phyloP scores from a whole-genome alignment of 2,329 filamentous ascomycete genomes.

The Cladosporium phlei region DNA sequence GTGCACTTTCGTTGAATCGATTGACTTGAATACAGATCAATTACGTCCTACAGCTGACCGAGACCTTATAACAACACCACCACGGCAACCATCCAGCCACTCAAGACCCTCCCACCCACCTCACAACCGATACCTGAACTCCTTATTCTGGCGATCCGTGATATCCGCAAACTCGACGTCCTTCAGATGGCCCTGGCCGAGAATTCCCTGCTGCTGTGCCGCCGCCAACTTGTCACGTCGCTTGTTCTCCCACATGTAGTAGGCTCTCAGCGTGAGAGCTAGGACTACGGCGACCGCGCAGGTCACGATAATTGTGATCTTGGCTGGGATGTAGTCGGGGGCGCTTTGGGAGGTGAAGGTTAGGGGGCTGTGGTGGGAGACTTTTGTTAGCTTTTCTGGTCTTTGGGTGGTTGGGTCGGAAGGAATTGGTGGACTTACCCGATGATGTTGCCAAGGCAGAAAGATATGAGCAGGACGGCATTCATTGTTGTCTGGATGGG shows the following conservation, averaged over 20 bases:
- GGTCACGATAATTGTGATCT: slow-evolving; percentile 38
- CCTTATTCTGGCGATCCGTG: slow-evolving; percentile 29
- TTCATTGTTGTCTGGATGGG: slow-evolving; percentile 43
- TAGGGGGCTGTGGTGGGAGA: too few relatives aligned
- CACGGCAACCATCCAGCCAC: too few relatives aligned
- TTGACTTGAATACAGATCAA: too few relatives aligned
- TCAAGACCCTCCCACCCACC: too few relatives aligned
- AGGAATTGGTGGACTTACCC: too few relatives aligned
- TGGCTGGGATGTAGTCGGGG: slow-evolving; percentile 40
- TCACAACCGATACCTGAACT: slow-evolving; percentile 22
- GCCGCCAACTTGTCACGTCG: slow-evolving; percentile 24
- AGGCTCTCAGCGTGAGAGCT: slow-evolving; percentile 45
- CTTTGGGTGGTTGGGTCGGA: neutral
- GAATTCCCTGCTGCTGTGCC: slow-evolving; percentile 18
- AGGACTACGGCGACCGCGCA: slow-evolving; percentile 33
- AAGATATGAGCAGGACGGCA: slow-evolving; percentile 22
- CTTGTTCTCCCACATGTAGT: slow-evolving; percentile 47
- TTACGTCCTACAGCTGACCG: too few relatives aligned
- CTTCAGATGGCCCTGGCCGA: neutral
- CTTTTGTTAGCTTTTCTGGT: neutral
- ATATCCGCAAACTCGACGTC: slow-evolving; percentile 24
- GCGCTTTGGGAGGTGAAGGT: slow-evolving; percentile 36
- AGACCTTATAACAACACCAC: too few relatives aligned
- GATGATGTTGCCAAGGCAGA: slow-evolving; percentile 37
- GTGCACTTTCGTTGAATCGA: too few relatives aligned